Evolutionary conservation across 768 basidiomycete species (phyloP).

Genomic region (Tephrocybe rancida): DNA sequence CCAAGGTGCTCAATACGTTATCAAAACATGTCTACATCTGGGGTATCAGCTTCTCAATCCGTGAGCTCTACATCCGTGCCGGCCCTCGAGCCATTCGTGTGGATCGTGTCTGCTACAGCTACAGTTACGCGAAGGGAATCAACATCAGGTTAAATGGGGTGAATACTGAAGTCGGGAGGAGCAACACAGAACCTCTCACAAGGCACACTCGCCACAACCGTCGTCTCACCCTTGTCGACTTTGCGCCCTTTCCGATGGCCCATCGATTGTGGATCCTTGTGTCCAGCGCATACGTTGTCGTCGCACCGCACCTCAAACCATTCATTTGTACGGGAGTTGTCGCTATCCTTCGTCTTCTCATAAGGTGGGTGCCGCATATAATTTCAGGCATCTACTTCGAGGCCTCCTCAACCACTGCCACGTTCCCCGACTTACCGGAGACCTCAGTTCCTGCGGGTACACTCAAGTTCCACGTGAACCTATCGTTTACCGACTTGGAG

Average conservation of each 20-base stretch:
- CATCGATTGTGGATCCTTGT: conserved; percentile 39
- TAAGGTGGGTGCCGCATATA: conserved; percentile 68
- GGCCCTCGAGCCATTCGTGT: conserved; percentile 57
- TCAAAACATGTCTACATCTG: conserved; percentile 67
- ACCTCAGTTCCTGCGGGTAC: conserved; percentile 52
- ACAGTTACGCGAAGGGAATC: conserved; percentile 55
- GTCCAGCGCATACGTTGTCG: conserved; percentile 41
- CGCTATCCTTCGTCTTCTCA: conserved; percentile 54
- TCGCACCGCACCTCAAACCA: conserved; percentile 70
- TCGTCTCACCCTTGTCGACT: conserved; percentile 48
- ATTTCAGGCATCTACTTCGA: conserved; percentile 72
- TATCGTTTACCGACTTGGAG: conserved; percentile 56
- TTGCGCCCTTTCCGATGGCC: conserved; percentile 47
- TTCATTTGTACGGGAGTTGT: conserved; percentile 58
- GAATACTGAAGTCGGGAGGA: conserved; percentile 49
- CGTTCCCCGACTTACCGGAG: conserved; percentile 52
- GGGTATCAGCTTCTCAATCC: conserved; percentile 78
- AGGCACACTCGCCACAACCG: conserved; percentile 35
- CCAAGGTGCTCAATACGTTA: conserved; percentile 59
- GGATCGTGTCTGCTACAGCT: conserved; percentile 72
- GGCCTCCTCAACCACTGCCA: conserved; percentile 54
- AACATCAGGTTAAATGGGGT: conserved; percentile 65
- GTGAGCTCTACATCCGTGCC: conserved; percentile 69
- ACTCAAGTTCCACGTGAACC: conserved; percentile 52
- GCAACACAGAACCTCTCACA: conserved; percentile 20